Percentiles rank a stretch among this genome's conserved stretches.
Conservation (phyloP, 2,329 filamentous ascomycete species). For the Apiospora rasikravindrae region DNA sequence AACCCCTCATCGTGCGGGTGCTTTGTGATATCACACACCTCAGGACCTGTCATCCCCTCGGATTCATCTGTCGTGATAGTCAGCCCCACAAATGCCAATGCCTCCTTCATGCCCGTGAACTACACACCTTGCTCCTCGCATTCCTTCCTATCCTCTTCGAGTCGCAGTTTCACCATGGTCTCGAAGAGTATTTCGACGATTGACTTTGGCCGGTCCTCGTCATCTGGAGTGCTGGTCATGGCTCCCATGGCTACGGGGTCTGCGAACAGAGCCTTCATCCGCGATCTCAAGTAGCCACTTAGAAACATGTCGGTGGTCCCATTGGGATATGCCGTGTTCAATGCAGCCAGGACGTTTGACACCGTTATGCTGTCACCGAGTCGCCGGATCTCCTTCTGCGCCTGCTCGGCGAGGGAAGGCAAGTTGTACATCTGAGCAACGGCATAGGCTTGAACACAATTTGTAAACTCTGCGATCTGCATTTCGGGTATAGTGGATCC, state of each 20-base stretch:
- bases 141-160: background rate
- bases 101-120: background rate
- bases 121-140: background rate
- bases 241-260: constrained; percentile 15
- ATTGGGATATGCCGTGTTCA: constrained; percentile 22
- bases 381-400: constrained; percentile 30
- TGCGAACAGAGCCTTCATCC: constrained; percentile 24
- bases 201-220: background rate
- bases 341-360: constrained; percentile 24
- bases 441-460: constrained; percentile 28
- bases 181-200: background rate
- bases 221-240: background rate
- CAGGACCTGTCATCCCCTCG: background rate
- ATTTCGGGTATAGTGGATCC: constrained; percentile 25
- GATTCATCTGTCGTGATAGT: background rate
- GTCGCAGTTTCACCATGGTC: background rate
- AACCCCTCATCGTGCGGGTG: too few species aligned
- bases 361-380: constrained; percentile 23
- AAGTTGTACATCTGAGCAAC: constrained; percentile 29
- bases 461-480: constrained; percentile 27
- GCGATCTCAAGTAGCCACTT: constrained; percentile 26
- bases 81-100: background rate
- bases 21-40: too few species aligned
- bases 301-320: constrained; percentile 26
- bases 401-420: constrained; percentile 25